Conservation (phyloP, 2,329 filamentous ascomycete species). For the Salinomyces thailandicus region DNA sequence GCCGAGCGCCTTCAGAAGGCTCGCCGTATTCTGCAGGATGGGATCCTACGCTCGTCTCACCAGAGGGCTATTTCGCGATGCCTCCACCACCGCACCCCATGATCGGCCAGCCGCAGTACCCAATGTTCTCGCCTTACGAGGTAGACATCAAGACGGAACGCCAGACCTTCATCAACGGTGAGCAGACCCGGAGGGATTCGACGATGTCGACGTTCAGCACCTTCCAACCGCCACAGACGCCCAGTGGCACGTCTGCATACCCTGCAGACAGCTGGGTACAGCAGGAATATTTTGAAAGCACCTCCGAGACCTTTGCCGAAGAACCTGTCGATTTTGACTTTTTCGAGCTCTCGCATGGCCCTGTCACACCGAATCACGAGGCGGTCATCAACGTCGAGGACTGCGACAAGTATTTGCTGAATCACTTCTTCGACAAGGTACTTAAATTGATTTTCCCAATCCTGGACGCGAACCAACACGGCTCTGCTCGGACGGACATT, state of each 20-base stretch:
- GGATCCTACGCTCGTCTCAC: constrained; percentile 54
- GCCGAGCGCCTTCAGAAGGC: constrained; percentile 66
- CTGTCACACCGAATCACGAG: constrained; percentile 52
- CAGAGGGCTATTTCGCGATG: constrained; percentile 51
- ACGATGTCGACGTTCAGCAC: constrained; percentile 88
- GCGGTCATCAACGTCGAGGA: constrained; percentile 76
- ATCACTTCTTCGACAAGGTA: constrained; percentile 84
- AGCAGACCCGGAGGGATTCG: constrained; percentile 75
- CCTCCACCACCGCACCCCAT: constrained; percentile 38
- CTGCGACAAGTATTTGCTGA: constrained; percentile 71
- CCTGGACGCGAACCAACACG: constrained; percentile 79
- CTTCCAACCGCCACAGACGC: constrained; percentile 67
- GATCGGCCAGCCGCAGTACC: constrained; percentile 31
- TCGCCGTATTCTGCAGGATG: constrained; percentile 59
- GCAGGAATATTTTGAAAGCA: constrained; percentile 58
- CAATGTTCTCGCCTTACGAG: constrained; percentile 69
- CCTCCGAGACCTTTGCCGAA: constrained; percentile 53
- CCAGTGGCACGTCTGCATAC: constrained; percentile 52
- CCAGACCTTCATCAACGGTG: constrained; percentile 85
- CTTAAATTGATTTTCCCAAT: constrained; percentile 85
- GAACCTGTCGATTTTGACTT: constrained; percentile 59
- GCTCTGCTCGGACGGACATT: constrained; percentile 67
- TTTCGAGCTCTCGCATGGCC: constrained; percentile 68
- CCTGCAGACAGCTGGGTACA: constrained; percentile 60
- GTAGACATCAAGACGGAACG: constrained; percentile 93